Evolutionary conservation across 2,329 filamentous ascomycete genomes (phyloP).

Genomic region (Nannizziopsis arthrosporioides): DNA sequence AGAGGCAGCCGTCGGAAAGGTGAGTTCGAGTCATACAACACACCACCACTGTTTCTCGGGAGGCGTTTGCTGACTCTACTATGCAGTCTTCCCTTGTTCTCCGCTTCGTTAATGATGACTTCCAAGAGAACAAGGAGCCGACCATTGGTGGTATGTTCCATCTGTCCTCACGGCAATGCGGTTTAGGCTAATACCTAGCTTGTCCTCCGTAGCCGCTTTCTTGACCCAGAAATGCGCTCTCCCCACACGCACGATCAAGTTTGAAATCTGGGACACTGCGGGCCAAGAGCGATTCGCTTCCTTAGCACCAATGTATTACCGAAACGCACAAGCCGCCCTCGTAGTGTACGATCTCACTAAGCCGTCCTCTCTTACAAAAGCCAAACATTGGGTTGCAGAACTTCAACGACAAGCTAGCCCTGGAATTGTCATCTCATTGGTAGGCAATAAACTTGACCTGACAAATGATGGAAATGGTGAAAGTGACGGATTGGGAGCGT

Average conservation of each 20-base stretch:
- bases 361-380: slow-evolving; percentile 92
- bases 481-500: not conserved
- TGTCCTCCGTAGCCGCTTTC: slow-evolving; percentile 61
- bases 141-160: slow-evolving; percentile 73
- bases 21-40: slow-evolving; percentile 32
- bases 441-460: slow-evolving; percentile 94
- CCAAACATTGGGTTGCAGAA: slow-evolving; percentile 98
- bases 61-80: not conserved
- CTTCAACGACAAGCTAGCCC: slow-evolving; percentile 97
- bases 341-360: slow-evolving; percentile 95
- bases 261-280: slow-evolving; percentile 98
- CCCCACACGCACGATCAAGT: slow-evolving; percentile 67
- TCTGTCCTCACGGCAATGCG: too few relatives aligned
- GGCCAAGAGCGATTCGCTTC: slow-evolving; percentile 99
- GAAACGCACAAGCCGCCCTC: slow-evolving; percentile 97
- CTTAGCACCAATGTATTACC: slow-evolving; percentile 97
- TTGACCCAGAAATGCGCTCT: slow-evolving; percentile 97
- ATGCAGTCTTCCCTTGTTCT: slow-evolving; percentile 84
- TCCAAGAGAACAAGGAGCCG: slow-evolving; percentile 98
- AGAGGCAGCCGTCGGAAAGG: slow-evolving; percentile 97
- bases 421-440: slow-evolving; percentile 97
- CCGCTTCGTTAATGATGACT: slow-evolving; percentile 98
- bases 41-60: not conserved
- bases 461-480: slow-evolving; percentile 58
- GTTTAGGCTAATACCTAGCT: not conserved